A percentile compares a stretch with the other conserved stretches of the same genome.
Evolutionary conservation across 2,329 filamentous ascomycete genomes (phyloP).

Genomic region (Alternaria ethzedia): DNA sequence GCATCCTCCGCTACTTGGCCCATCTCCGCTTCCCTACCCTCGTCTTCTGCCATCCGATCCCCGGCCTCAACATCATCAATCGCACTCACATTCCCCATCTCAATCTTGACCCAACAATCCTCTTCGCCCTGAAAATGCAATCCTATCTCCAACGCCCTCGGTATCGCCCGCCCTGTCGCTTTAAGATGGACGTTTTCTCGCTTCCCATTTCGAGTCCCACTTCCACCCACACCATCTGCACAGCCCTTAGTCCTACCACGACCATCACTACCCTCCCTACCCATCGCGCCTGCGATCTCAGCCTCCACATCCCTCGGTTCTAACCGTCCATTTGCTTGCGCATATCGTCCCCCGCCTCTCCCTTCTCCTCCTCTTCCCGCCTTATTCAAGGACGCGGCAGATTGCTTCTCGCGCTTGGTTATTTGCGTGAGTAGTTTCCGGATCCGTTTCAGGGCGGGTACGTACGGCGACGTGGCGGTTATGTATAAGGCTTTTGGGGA

Average conservation of each 20-base stretch:
- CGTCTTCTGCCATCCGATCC: constrained; percentile 2
- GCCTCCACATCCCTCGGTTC: constrained; percentile 40
- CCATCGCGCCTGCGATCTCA: constrained; percentile 31
- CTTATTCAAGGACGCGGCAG: constrained; percentile 10
- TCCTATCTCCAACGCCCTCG: constrained; percentile 67
- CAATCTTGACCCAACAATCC: constrained; percentile 64
- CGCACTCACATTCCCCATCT: constrained; percentile 68
- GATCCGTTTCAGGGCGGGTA: constrained; percentile 70
- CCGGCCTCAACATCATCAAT: constrained; percentile 68
- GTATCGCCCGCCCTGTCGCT: constrained; percentile 71
- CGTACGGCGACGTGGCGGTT: constrained; percentile 68
- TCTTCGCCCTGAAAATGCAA: constrained; percentile 68
- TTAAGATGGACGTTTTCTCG: constrained; percentile 65
- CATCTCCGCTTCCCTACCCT: constrained; percentile 3
- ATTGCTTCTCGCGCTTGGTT: constrained; percentile 58
- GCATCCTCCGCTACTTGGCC: constrained; percentile 24
- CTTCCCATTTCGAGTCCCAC: neutral
- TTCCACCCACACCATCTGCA: constrained; percentile 5
- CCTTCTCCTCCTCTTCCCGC: neutral
- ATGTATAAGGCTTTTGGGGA: constrained; percentile 70
- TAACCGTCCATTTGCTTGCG: constrained; percentile 31
- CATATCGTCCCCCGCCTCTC: neutral
- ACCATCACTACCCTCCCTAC: constrained; percentile 1
- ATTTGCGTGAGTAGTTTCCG: constrained; percentile 67
- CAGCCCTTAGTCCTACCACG: neutral